Evolutionary conservation across 164 flowering plant genomes (phyloP), one percentile per base, ranked within the genome.

Genomic region (Buxus sempervirens): DNA sequence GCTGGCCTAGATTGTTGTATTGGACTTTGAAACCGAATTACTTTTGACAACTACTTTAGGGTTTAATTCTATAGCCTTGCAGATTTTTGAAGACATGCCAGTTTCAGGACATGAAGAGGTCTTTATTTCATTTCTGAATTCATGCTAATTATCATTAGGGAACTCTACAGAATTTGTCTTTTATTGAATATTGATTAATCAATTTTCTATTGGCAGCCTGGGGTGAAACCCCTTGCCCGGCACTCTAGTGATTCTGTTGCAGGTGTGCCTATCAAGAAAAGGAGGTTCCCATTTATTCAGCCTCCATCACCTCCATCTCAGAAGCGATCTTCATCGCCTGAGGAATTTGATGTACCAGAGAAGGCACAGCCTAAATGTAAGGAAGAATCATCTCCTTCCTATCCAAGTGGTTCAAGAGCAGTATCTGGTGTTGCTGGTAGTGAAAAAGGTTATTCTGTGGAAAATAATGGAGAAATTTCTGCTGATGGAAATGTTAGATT

Each of bases 251-350:
- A 72, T 75, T 70, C 68, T 70, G 53, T 66, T 75, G 77, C 78
- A 63, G 83, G 80, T 75, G 71, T 87, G 62, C 91, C 91, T 49
- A 73, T 87, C 69, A 87, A 87, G 83, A 87, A 87, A 75, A 78
- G 91, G 71, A 82, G 78, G 77, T 72, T 73, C 58, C 81, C 73
- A 0, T 63, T 84, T 21, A 54, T 80, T 22, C 65, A 54, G 24
- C 70, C 84, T 28, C 63, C 80, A 28, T 80, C 86, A 20, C 82
- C 86, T 60, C 68, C 81, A 5, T 53, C 79, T 27, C 76, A 74
- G 68, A 80, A 61, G 42, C 49, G 66, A 22, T 41, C 73, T 51
- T 58, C 75, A 60, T 22, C 15, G 0, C 63, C 71, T 0, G 76
- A 20, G 22, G 78, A 73, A 49, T 59, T 54, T 42, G 69, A 60